Conservation (phyloP, 306 rosid species). For the Alnus rubra region DNA sequence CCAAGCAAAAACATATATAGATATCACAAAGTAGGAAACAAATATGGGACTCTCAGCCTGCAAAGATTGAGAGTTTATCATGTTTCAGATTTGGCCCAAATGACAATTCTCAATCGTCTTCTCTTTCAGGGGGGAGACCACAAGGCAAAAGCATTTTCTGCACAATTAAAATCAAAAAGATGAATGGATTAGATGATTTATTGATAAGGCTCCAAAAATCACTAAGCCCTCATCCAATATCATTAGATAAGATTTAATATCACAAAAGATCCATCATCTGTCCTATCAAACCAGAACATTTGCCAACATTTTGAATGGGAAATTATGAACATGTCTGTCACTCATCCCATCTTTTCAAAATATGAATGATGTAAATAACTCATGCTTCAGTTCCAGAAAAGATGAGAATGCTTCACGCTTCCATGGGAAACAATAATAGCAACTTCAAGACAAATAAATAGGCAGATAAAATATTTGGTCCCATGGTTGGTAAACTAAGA, state of each 20-base stretch:
- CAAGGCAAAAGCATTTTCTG: slow-evolving; percentile 98
- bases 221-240: neutral
- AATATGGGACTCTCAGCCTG: neutral
- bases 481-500: neutral
- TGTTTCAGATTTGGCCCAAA: slow-evolving; percentile 12
- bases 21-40: neutral
- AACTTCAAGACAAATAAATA: neutral
- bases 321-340: neutral
- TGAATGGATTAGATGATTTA: neutral
- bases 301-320: neutral
- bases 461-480: neutral
- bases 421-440: neutral
- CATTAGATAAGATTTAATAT: neutral
- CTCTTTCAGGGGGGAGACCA: slow-evolving; percentile 91
- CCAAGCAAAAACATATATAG: neutral
- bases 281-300: neutral
- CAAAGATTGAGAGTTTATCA: neutral
- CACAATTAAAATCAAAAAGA: neutral
- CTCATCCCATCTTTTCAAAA: neutral
- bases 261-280: neutral
- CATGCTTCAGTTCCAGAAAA: neutral
- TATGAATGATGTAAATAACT: neutral
- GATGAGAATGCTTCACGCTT: neutral
- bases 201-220: neutral
- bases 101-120: slow-evolving; percentile 58